Evolutionary conservation across 371 early-diverging fungal species (phyloP), one percentile per base, ranked within the genome.

Genomic region (Mortierella sp.): DNA sequence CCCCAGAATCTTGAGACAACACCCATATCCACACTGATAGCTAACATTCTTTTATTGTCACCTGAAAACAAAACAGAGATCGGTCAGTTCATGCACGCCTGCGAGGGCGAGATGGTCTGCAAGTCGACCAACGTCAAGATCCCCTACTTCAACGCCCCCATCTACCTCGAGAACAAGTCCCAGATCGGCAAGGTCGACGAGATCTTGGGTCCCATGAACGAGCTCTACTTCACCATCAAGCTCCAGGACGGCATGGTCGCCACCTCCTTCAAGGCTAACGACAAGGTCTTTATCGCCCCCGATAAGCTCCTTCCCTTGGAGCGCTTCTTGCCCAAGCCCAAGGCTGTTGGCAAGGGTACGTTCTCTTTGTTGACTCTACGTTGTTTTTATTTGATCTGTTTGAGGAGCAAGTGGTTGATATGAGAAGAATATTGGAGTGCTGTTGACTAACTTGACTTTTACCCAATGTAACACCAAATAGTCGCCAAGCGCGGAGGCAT

Each of bases 101-200:
- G 98, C 90, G 99, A 98, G 86, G 98, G 98, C 55, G 97, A 99
- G 89, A 95, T 98, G 94, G 99, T 99, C 57, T 97, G 98, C 92
- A 95, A 94, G 84, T 96, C 97, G 34, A 95, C 93, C 80, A 97
- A 96, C 90, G 82, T 91, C 75, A 96, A 98, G 90, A 96, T 99
- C 83, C 99, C 99, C 54, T 99, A 98, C 92, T 99, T 99, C 92
- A 99, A 99, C 89, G 98, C 99, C 5, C 98, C 98, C 64, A 97
- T 99, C 75, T 98, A 94, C 91, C 92, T 98, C 74, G 96, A 97
- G 86, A 98, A 98, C 93, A 98, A 99, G 92, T 95, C 96, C 59
- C 98, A 96, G 89, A 98, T 99, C 86, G 99, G 99, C 82, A 99
- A 99, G 87, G 98, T 99, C n/a, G 99, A 99, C 82, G 99, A 99